These are phyloP conservation scores for Lumnitzera racemosa DNA, from an alignment of 345 rosid species.

Conservation along the genomic window DNA sequence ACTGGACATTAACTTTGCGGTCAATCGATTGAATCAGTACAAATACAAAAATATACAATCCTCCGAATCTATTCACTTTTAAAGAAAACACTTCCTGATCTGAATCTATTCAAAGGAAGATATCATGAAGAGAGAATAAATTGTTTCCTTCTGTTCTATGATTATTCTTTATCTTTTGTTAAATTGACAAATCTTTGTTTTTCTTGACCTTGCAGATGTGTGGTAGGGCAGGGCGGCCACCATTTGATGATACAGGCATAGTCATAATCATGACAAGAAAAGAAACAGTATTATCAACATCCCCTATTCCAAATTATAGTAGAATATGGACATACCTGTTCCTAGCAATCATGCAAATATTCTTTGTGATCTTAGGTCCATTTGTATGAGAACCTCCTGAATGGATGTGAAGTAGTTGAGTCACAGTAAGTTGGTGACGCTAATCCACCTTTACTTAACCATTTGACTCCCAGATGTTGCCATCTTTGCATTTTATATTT, in stretches of 20 bases:
- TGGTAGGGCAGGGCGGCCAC: constrained; percentile 99
- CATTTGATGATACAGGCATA: constrained; percentile 90
- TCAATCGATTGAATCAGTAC: too few species aligned
- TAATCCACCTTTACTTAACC: constrained; percentile 1
- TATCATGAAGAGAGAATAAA: neutral
- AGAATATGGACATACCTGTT: too few species aligned
- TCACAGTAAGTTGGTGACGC: constrained; percentile 59
- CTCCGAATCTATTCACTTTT: too few species aligned
- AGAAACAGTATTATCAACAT: constrained; percentile 49
- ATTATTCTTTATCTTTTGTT: neutral
- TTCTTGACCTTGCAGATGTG: constrained; percentile 53
- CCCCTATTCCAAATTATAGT: constrained; percentile 7
- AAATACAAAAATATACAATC: too few species aligned
- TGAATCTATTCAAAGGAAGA: too few species aligned
- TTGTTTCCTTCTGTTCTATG: too few species aligned
- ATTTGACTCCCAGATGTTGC: constrained; percentile 11
- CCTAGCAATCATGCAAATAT: neutral
- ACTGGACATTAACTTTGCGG: too few species aligned
- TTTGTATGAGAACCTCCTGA: constrained; percentile 84
- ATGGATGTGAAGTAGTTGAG: constrained; percentile 93
- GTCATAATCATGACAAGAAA: constrained; percentile 95
- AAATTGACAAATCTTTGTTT: neutral
- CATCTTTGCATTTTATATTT: neutral
- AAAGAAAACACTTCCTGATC: too few species aligned
- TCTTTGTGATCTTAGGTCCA: constrained; percentile 56